phyloP scores from a whole-genome alignment of 2,329 filamentous ascomycete species.

The Clarireedia sp. region DNA sequence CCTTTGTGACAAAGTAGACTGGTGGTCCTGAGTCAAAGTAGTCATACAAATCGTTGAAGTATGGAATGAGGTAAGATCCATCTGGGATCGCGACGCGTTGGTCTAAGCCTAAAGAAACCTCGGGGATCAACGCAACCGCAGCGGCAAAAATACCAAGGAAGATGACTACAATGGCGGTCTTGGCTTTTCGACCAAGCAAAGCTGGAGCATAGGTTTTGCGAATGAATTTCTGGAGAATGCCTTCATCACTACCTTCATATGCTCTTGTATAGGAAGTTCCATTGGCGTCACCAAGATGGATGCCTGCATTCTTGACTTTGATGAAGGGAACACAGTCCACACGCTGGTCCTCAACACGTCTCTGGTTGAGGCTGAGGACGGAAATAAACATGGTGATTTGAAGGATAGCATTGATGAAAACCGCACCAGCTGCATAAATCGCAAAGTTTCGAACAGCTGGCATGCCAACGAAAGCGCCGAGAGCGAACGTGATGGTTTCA shows the following conservation, averaged over 20 bases:
- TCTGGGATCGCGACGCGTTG: slow-evolving; percentile 91
- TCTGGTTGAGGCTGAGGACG: slow-evolving; percentile 83
- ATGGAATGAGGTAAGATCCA: slow-evolving; percentile 89
- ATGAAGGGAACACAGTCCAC: slow-evolving; percentile 91
- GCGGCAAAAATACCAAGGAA: slow-evolving; percentile 86
- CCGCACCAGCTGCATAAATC: slow-evolving; percentile 88
- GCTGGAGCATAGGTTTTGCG: slow-evolving; percentile 80
- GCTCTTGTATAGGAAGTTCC: slow-evolving; percentile 38
- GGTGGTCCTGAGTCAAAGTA: slow-evolving; percentile 90
- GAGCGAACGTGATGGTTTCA: slow-evolving; percentile 85
- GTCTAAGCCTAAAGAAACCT: slow-evolving; percentile 80
- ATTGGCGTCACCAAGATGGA: slow-evolving; percentile 56
- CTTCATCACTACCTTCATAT: slow-evolving; percentile 64
- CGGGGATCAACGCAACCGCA: slow-evolving; percentile 74
- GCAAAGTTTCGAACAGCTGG: slow-evolving; percentile 97
- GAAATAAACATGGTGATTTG: slow-evolving; percentile 97
- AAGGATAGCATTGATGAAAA: slow-evolving; percentile 93
- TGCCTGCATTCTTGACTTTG: slow-evolving; percentile 65
- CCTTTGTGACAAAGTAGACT: slow-evolving; percentile 87
- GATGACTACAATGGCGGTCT: slow-evolving; percentile 64
- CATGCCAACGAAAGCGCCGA: slow-evolving; percentile 94
- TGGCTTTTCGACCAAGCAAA: slow-evolving; percentile 72
- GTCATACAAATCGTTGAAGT: slow-evolving; percentile 91
- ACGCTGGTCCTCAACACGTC: slow-evolving; percentile 77
- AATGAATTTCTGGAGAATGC: slow-evolving; percentile 76